Conservation (phyloP, 1,284 basidiomycete genomes). For the Pseudozyma thailandica region DNA sequence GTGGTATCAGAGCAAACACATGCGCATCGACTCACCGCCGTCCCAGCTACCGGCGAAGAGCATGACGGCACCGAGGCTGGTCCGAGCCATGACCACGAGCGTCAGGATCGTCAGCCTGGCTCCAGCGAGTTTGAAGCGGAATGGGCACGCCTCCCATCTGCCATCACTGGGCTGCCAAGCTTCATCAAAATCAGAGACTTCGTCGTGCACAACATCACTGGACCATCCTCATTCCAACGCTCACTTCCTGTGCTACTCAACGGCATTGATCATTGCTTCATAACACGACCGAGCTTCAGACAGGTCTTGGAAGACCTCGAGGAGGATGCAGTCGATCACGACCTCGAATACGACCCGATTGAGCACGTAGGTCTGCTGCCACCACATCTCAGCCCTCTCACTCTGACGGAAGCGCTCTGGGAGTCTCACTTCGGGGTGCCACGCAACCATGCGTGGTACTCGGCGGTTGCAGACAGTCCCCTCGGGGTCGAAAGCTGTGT, state of each 20-base stretch:
- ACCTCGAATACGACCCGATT: constrained; percentile 3
- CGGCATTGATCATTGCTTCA: constrained; percentile 32
- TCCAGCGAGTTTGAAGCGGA: constrained; percentile 23
- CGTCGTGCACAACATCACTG: constrained; percentile 18
- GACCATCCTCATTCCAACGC: constrained; percentile 7
- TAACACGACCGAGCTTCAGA: constrained; percentile 22
- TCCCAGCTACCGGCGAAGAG: background rate
- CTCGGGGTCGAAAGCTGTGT: constrained; percentile 9
- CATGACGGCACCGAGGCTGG: constrained; percentile 5
- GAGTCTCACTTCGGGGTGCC: constrained; percentile 30
- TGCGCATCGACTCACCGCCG: background rate
- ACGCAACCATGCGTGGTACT: constrained; percentile 16
- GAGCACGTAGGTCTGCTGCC: constrained; percentile 10
- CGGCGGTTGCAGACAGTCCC: background rate
- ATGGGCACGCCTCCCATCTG: constrained; percentile 28
- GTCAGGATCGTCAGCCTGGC: background rate
- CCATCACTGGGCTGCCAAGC: constrained; percentile 20
- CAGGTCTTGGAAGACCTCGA: constrained; percentile 26
- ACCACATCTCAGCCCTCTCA: background rate
- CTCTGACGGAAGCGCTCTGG: constrained; percentile 29
- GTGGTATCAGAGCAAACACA: background rate
- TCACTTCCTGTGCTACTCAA: constrained; percentile 17
- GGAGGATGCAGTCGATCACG: constrained; percentile 1
- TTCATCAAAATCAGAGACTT: constrained; percentile 19
- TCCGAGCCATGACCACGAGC: constrained; percentile 11